Base-by-base conservation (phyloP, 805 yeast species). In the Monosporozyma unispora region DNA sequence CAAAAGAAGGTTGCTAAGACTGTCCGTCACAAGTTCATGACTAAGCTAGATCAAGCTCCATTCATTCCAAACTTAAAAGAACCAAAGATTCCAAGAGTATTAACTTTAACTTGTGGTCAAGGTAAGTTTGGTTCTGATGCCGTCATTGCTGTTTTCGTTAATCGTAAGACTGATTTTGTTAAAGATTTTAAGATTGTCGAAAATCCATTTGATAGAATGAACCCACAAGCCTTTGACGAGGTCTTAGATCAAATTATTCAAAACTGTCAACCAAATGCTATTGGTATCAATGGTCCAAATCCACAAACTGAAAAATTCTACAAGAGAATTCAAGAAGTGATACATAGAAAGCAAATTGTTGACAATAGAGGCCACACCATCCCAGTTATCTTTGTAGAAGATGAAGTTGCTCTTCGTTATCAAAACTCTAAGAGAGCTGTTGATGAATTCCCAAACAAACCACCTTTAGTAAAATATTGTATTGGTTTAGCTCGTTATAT, bases 1-100 rank as follows among this genome's bases (percentile, higher is more conserved):
- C 86, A 86, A 63, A 76, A 85, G 49, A 63, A 79, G 41, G 73
- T 93, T 43, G 81, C 81, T 46, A 76, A 73, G 50, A 82, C 82
- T 51, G 79, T 91, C 33, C 82, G 98, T 56, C 75, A 77, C 41
- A 72, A 77, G 27, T 84, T 91, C 60, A 71, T 79, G 63, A 74
- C 77, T 21, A 84, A 82, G 59, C 74, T 93, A 33, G 93, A 91
- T 64, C 98, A 90, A 70, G 96, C 98, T 2, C 97, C 99, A 29
- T 90, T 72, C 67, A 81, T 85, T 57, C 96, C 98, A 5, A 75
- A 78, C 44, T 84, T 86, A 4, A 83, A 76, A 55, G 86, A 80
- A 42, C 96, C 97, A 43, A 85, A 95, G 4, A 75, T 81, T 48
- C 96, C 99, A 19, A 81, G 85, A 53, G 91, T 88, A 0, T 71